Conservation (phyloP, 164 flowering plant species). For the Vitis rotundifolia region DNA sequence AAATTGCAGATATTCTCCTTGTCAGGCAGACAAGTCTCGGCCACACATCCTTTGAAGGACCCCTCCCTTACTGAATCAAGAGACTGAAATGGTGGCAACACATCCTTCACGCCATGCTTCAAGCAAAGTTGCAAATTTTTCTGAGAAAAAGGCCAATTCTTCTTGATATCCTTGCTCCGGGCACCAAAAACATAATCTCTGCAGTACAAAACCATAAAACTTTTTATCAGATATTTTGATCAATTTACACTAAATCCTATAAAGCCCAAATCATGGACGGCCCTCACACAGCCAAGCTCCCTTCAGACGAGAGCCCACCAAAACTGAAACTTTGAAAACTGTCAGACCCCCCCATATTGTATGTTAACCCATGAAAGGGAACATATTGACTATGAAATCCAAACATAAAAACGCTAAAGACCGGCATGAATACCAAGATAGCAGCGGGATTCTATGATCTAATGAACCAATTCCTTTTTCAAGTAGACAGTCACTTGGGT, state of each 20-base stretch:
- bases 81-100: constrained; percentile 81
- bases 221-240: background rate
- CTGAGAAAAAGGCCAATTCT: constrained; percentile 82
- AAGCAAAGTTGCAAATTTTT: constrained; percentile 68
- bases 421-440: constrained; percentile 1
- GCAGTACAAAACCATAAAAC: constrained; percentile 27
- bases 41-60: constrained; percentile 15
- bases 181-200: constrained; percentile 76
- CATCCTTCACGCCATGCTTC: constrained; percentile 75
- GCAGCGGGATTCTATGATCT: constrained; percentile 6
- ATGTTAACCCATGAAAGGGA: constrained; percentile 10
- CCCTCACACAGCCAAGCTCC: background rate
- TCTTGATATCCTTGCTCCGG: constrained; percentile 66
- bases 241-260: background rate
- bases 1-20: constrained; percentile 10
- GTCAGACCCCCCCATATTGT: constrained; percentile 11
- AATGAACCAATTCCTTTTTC: background rate
- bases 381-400: constrained; percentile 11
- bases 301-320: background rate
- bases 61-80: constrained; percentile 39
- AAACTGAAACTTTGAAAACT: background rate
- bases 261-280: background rate
- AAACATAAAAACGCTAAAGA: background rate
- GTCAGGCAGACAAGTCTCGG: constrained; percentile 17
- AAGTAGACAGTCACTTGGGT: no score